These are phyloP conservation scores for Neurospora tetrasperma DNA, from an alignment of 495 filamentous ascomycete species.

Conservation along the genomic window DNA sequence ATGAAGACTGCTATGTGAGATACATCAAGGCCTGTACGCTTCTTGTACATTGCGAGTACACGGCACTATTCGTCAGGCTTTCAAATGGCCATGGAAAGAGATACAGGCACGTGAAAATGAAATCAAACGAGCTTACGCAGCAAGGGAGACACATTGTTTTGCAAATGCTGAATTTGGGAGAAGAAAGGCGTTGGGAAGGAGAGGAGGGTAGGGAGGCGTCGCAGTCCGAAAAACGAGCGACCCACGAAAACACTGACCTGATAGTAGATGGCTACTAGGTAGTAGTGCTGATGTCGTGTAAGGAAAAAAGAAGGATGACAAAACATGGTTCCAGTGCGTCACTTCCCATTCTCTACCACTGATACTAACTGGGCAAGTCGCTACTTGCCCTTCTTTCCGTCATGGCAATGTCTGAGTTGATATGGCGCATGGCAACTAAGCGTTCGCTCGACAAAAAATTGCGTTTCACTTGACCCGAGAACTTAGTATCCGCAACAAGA, in stretches of 20 bases:
- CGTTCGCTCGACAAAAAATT: not conserved
- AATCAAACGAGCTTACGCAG: not conserved
- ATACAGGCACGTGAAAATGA: not conserved
- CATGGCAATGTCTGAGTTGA: not conserved
- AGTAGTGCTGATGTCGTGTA: not conserved
- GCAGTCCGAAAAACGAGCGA: not conserved
- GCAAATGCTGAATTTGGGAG: not conserved
- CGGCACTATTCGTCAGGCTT: not conserved
- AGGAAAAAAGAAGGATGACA: not conserved
- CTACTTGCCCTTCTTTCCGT: not conserved
- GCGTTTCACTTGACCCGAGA: not conserved
- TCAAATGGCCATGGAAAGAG: not conserved
- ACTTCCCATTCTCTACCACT: not conserved
- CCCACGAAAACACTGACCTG: not conserved
- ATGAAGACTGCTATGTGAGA: not conserved
- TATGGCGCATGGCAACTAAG: not conserved
- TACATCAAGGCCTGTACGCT: not conserved
- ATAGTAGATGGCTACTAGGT: not conserved
- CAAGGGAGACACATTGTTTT: not conserved
- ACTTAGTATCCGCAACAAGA: not conserved
- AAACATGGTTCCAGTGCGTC: not conserved
- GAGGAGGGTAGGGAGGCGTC: no score
- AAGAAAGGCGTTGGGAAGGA: not conserved
- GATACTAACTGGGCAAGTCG: not conserved
- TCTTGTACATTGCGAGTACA: not conserved